Conservation (phyloP, 331 rosid species). For the Dryas integrifolia region DNA sequence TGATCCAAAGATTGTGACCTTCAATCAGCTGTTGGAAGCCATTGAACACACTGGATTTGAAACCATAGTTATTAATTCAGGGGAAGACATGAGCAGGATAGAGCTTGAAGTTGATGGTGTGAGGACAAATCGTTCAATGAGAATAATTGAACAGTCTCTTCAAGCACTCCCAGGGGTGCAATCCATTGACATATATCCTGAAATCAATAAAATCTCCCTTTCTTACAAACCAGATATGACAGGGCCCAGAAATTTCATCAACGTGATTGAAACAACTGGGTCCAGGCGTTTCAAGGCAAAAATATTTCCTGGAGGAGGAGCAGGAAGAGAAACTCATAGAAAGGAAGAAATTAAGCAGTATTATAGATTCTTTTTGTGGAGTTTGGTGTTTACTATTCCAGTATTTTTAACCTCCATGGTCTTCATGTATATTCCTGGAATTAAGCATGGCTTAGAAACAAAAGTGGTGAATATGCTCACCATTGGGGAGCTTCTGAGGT, state of each 20-base stretch:
- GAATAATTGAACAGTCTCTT: constrained; percentile 50
- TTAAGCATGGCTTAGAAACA: constrained; percentile 47
- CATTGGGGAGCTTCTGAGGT: constrained; percentile 59
- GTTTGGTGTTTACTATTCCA: constrained; percentile 74
- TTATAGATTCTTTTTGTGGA: constrained; percentile 63
- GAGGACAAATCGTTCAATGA: constrained; percentile 29
- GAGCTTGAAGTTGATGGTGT: constrained; percentile 64
- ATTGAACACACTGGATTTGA: constrained; percentile 60
- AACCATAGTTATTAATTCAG: constrained; percentile 49
- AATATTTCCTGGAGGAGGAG: constrained; percentile 56
- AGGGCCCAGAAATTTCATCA: constrained; percentile 70
- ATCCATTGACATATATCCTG: constrained; percentile 19
- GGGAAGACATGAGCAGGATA: constrained; percentile 61
- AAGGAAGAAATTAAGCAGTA: constrained; percentile 59
- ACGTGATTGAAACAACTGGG: constrained; percentile 45
- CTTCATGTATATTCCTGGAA: constrained; percentile 66
- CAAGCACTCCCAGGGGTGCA: constrained; percentile 64
- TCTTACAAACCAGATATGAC: constrained; percentile 62
- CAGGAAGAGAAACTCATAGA: constrained; percentile 46
- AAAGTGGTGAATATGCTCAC: constrained; percentile 54
- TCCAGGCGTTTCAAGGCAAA: constrained; percentile 52
- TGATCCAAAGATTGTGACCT: constrained; percentile 48
- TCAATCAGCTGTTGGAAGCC: constrained; percentile 42
- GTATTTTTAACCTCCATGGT: constrained; percentile 82
- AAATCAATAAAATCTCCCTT: constrained; percentile 46